Base-by-base conservation (phyloP, 192 early-diverging fungal species). In the Physocladia obscura region DNA sequence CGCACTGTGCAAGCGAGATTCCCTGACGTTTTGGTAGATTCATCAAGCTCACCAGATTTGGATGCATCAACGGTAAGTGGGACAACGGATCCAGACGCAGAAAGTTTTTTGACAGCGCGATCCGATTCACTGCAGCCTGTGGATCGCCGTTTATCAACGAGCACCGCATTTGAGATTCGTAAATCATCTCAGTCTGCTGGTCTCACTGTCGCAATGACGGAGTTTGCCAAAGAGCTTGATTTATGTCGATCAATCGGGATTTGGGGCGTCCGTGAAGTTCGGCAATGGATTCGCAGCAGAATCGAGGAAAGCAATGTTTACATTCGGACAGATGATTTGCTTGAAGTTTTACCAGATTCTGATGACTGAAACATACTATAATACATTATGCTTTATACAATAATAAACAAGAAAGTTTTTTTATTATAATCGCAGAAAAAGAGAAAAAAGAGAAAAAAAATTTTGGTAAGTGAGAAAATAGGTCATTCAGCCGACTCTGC, bases 151-250 rank as follows among this genome's bases (percentile, higher is more conserved):
- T 57, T 68, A 19, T 68, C 65, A 27, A 68, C 51, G 19, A 37
- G 19, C 11, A 49, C 49, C 52, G 22, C 56, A 22, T 44, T 13
- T 31, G 35, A 17, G n/a, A 11, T 17, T 29, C 17, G 50, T 32
- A 55, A 40, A 36, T 34, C 4, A 22, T 24, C 24, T 31, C n/a
- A 44, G 3, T 34, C 15, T 24, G 19, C 71, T 22, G 71, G 71
- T 6, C 30, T 73, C 19, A 73, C 71, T 8, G 71, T 73, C 6
- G 71, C 62, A 19, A 73, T 73, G 71, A 73, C 71, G 21, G 71
- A 73, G 35, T 73, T 73, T 36, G 62, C 49, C 31, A 73, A 73
- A 34, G 62, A 73, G 51, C 13, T 73, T 39, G 49, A 49, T 26
- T 48, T 67, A 22, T 73, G 71, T 49, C 71, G 71, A 5, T 22